phyloP scores from a whole-genome alignment of 257 asterid genomes.

The Orobanche coerulescens region DNA sequence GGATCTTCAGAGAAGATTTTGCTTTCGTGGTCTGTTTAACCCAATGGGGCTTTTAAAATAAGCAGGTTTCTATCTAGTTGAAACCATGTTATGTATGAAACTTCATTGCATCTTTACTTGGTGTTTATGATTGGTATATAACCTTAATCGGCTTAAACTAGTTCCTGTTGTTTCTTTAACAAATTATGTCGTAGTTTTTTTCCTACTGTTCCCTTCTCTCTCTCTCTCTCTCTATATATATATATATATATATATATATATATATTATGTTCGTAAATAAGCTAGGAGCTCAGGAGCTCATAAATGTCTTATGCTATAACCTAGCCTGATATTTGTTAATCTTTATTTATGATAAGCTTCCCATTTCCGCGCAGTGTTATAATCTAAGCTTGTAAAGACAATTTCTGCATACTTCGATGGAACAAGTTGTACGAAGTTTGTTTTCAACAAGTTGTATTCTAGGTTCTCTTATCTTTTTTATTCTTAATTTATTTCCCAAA shows the following conservation, averaged over 20 bases:
- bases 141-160: background rate
- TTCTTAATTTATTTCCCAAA: background rate
- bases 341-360: background rate
- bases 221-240: too few relatives aligned
- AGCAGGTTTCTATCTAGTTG: background rate
- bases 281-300: background rate
- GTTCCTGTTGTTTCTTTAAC: background rate
- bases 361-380: background rate
- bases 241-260: too few relatives aligned
- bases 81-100: background rate
- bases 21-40: background rate
- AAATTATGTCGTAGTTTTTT: background rate
- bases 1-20: background rate
- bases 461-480: background rate
- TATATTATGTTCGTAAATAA: background rate
- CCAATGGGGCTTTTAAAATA: background rate
- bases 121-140: constrained; percentile 35
- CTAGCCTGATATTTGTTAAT: background rate
- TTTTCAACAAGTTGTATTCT: background rate
- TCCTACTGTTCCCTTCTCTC: background rate
- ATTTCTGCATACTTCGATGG: background rate
- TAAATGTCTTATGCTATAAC: background rate
- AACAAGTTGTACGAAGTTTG: background rate
- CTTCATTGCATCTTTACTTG: background rate
- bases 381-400: background rate